phyloP scores from a whole-genome alignment of 192 early-diverging fungal genomes.

The Kickxella alabastrina region DNA sequence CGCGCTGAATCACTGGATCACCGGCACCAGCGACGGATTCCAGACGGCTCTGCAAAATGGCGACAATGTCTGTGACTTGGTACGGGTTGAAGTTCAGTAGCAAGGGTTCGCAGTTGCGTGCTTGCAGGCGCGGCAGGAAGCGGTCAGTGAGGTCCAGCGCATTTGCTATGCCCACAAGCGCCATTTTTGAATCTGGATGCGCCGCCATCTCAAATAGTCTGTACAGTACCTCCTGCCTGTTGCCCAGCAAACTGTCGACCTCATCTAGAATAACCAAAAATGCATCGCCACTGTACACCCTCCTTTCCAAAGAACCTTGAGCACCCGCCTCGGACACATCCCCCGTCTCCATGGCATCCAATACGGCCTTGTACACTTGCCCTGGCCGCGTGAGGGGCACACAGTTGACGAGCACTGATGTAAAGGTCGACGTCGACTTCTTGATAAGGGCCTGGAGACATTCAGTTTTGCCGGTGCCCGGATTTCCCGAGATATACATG shows the following conservation, averaged over 20 bases:
- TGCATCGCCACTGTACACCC: conserved; percentile 51
- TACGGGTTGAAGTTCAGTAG: conserved; percentile 89
- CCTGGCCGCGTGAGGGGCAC: conserved; percentile 74
- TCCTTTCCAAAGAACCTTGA: conserved; percentile 53
- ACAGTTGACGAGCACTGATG: conserved; percentile 74
- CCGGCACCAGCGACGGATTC: conserved; percentile 51
- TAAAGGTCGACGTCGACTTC: conserved; percentile 23
- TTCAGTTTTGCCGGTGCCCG: conserved; percentile 95
- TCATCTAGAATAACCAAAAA: conserved; percentile 83
- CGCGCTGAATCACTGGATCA: conserved; percentile 68
- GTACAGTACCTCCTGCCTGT: conserved; percentile 81
- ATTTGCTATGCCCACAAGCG: conserved; percentile 91
- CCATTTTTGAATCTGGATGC: conserved; percentile 59
- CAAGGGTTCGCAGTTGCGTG: conserved; percentile 74
- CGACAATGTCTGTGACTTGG: conserved; percentile 72
- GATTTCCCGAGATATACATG: conserved; percentile 85
- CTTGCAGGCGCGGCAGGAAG: conserved; percentile 80
- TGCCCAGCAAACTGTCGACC: conserved; percentile 81
- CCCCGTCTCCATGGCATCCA: conserved; percentile 47
- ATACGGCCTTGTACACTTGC: conserved; percentile 63
- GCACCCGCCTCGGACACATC: conserved; percentile 40
- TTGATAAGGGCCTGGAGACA: conserved; percentile 61
- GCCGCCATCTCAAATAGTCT: conserved; percentile 71
- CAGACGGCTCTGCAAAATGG: conserved; percentile 85
- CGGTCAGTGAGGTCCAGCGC: conserved; percentile 87